phyloP scores from a whole-genome alignment of 2,329 filamentous ascomycete species.

The Hirsutella rhossiliensis region DNA sequence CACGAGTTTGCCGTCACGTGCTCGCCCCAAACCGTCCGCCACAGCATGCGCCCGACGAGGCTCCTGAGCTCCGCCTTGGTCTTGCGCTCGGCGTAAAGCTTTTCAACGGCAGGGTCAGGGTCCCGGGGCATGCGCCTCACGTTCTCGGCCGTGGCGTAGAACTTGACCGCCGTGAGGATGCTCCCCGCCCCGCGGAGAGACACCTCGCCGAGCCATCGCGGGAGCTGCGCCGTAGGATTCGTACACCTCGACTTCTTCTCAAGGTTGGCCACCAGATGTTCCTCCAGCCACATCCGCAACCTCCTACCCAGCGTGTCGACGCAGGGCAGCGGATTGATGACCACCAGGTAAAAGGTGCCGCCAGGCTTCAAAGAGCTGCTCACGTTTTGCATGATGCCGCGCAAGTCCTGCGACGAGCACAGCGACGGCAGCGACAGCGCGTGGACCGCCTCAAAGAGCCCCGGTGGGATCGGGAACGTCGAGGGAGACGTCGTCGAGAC shows the following conservation, averaged over 20 bases:
- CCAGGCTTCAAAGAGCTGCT: conserved; percentile 40
- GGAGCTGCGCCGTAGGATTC: conserved; percentile 45
- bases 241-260: conserved; percentile 46
- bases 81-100: conserved; percentile 13
- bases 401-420: conserved; percentile 44
- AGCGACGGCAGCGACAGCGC: conserved; percentile 44
- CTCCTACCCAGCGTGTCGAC: conserved; percentile 42
- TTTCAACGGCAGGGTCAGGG: conserved; percentile 12
- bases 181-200: conserved; percentile 36
- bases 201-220: conserved; percentile 45
- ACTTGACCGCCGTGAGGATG: conserved; percentile 33
- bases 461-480: conserved; percentile 24
- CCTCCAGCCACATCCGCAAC: conserved; percentile 49
- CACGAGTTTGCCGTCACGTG: conserved; percentile 36
- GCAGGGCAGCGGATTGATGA: conserved; percentile 51
- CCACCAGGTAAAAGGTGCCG: conserved; percentile 44
- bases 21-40: conserved; percentile 48
- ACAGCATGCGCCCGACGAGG: conserved; percentile 42
- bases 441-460: conserved; percentile 36
- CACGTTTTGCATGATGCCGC: conserved; percentile 41
- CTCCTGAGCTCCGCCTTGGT: conserved; percentile 36
- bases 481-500: conserved; percentile 24
- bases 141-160: conserved; percentile 30
- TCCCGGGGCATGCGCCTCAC: conserved; percentile 10
- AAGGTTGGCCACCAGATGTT: conserved; percentile 46